Percentiles rank a stretch among this genome's conserved stretches.
Conservation (phyloP, 2,329 filamentous ascomycete species). For the Epichloe glyceriae region DNA sequence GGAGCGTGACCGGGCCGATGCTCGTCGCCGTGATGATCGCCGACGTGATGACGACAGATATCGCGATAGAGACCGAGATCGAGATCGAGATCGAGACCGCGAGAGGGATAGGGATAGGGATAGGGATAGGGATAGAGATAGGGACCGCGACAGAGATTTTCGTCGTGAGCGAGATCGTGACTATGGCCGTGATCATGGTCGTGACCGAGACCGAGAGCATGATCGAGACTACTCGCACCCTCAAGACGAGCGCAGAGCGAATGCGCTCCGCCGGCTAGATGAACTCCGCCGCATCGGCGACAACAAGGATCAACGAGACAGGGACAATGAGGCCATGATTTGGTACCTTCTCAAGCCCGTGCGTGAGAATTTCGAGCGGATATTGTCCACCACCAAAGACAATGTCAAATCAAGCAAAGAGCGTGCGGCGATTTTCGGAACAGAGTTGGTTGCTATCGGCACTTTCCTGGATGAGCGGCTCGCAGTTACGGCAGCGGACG, state of each 20-base stretch:
- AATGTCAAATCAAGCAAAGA: conserved; percentile 49
- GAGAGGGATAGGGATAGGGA: background rate
- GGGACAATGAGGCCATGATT: conserved; percentile 33
- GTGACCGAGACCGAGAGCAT: conserved; percentile 11
- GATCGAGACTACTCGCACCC: conserved; percentile 17
- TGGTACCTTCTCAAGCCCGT: conserved; percentile 44
- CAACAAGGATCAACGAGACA: conserved; percentile 33
- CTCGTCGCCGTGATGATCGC: conserved; percentile 6
- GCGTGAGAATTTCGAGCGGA: conserved; percentile 43
- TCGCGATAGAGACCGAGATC: conserved; percentile 12
- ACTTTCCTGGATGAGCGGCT: conserved; percentile 42
- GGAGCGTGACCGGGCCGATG: conserved; percentile 7
- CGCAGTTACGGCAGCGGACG: conserved; percentile 27
- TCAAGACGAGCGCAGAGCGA: conserved; percentile 28
- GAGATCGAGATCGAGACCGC: conserved; percentile 10
- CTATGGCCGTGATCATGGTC: conserved; percentile 14
- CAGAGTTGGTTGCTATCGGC: conserved; percentile 48
- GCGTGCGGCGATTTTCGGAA: conserved; percentile 47
- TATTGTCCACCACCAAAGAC: conserved; percentile 48
- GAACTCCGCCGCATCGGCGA: conserved; percentile 34
- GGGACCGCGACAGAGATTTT: conserved; percentile 10
- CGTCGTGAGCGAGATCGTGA: conserved; percentile 13
- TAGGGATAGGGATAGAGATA: conserved; percentile 9
- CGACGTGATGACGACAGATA: conserved; percentile 11
- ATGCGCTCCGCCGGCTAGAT: conserved; percentile 27